Evolutionary conservation across 2,329 filamentous ascomycete genomes (phyloP), one percentile per base, ranked within the genome.

Genomic region (Apiospora phragmitis): DNA sequence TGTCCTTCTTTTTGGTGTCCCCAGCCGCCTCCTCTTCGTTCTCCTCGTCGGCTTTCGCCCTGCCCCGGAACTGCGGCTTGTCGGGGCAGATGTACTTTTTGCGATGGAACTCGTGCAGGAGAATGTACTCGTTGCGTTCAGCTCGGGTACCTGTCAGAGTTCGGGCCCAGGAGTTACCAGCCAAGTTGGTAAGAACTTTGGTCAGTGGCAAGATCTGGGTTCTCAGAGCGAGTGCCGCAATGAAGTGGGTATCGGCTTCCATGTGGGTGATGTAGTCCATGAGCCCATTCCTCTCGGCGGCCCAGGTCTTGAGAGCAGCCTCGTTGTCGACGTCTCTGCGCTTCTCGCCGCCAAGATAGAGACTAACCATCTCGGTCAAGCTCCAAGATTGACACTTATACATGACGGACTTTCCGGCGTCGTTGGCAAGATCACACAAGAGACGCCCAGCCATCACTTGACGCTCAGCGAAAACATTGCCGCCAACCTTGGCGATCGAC

Each of bases 11-110:
- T 84, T 98, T 99, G 71, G 88, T 89, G 73, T 94, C 93, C 11
- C 86, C 89, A 18, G 81, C 87, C 29, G 92, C 93, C 66, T 93
- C 92, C 9, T 92, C 91, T 26, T 86, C 84, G 68, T 87, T 85
- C 72, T 94, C 92, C 68, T 95, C 93, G 70, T 94, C 92, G 21
- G 84, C 83, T 77, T 92, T 93, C 67, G 90, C 87, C 71, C 93
- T 93, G 18, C 90, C 90, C 75, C 92, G 94, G 77, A 93, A 94
- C 65, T 87, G 92, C 75, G 94, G 91, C 83, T 99, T 99, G 84
- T 99, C 97, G 0, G 96, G 96, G 79, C 94, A 98, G 72, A 99
- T 98, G 79, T 97, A 99, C 81, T 98, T 98, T 83, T 96, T 98
- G 73, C 93, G 92, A 80, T 98, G 89, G 79, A 99, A 99, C 78